A percentile compares a stretch with the other conserved stretches of the same genome.
Evolutionary conservation across 2,329 filamentous ascomycete species (phyloP).

Genomic region (Botrytis porri): DNA sequence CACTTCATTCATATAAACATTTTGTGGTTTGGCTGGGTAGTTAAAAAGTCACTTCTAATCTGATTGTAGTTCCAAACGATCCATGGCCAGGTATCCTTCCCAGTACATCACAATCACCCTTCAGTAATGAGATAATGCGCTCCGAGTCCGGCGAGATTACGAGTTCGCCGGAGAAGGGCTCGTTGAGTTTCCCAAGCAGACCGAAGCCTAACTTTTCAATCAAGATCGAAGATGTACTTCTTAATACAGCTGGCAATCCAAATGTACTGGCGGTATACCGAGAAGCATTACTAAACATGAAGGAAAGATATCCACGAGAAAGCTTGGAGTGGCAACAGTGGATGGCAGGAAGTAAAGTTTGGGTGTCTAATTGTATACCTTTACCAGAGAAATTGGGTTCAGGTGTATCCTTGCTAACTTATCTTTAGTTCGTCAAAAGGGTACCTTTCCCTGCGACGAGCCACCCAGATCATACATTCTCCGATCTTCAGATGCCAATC

Average conservation of each 20-base stretch:
- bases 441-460: conserved; percentile 10
- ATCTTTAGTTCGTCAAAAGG: not conserved
- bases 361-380: conserved; percentile 21
- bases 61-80: not conserved
- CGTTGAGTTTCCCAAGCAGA: not conserved
- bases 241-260: conserved; percentile 1
- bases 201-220: not conserved
- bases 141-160: conserved; percentile 11
- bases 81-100: not conserved
- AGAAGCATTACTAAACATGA: not conserved
- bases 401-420: not conserved
- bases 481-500: not conserved
- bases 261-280: not conserved
- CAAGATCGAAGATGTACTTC: not conserved
- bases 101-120: not conserved
- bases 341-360: conserved; percentile 21
- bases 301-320: conserved; percentile 15
- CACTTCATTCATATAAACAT: not conserved
- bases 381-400: too few species aligned
- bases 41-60: not conserved
- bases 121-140: not conserved
- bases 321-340: conserved; percentile 20
- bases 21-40: not conserved
- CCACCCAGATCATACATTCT: conserved; percentile 9
- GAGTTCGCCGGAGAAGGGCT: not conserved